phyloP scores from a whole-genome alignment of 345 rosid genomes.

The Excoecaria agallocha region DNA sequence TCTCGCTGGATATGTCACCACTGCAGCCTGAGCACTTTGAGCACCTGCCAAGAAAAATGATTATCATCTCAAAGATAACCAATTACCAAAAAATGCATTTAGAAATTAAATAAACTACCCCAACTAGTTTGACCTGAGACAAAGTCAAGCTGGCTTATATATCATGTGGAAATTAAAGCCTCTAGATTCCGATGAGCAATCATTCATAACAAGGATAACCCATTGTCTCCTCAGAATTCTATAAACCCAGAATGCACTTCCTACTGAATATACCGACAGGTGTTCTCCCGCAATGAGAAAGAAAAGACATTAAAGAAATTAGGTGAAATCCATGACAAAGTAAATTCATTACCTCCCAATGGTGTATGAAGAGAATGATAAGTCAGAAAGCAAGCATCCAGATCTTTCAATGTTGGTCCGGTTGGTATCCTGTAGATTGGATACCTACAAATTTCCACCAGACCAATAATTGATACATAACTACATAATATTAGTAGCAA shows the following conservation, averaged over 20 bases:
- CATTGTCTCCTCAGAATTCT: background rate
- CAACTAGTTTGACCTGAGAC: background rate
- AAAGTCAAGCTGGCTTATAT: background rate
- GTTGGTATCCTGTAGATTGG: constrained; percentile 35
- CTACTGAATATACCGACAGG: background rate
- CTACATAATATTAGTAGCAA: background rate
- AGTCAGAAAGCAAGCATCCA: constrained; percentile 34
- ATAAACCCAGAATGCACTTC: background rate
- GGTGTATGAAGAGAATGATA: constrained; percentile 28
- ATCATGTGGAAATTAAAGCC: background rate
- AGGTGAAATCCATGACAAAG: background rate
- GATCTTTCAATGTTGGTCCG: constrained; percentile 30
- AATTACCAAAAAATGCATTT: background rate
- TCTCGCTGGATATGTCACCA: constrained; percentile 17
- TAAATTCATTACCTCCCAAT: constrained; percentile 22
- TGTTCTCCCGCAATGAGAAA: background rate
- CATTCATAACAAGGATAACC: background rate
- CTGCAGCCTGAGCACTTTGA: constrained; percentile 10
- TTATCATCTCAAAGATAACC: background rate
- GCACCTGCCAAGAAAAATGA: constrained; percentile 10
- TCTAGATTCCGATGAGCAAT: background rate
- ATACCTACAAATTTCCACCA: constrained; percentile 27
- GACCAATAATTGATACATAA: constrained; percentile 7
- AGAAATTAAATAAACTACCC: background rate
- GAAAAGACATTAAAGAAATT: background rate